Conservation (phyloP, 768 basidiomycete species). For the Candolleomyces efflorescens region DNA sequence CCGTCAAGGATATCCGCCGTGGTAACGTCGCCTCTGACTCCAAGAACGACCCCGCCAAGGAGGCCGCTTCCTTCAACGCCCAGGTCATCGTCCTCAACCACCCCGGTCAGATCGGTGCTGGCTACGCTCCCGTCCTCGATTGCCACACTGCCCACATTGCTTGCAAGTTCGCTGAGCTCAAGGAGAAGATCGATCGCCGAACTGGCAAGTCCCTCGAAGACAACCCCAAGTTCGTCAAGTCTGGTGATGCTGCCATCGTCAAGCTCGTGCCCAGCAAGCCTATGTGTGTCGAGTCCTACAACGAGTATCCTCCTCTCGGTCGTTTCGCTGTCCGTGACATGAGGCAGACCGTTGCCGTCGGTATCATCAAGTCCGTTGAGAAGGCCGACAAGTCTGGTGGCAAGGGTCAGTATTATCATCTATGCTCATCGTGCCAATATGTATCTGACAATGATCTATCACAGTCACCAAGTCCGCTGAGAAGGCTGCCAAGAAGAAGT, state of each 20-base stretch:
- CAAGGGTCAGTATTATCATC: slow-evolving; percentile 42
- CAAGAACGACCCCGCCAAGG: slow-evolving; percentile 99
- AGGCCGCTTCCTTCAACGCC: slow-evolving; percentile 98
- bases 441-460: too few relatives aligned
- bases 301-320: slow-evolving; percentile 98
- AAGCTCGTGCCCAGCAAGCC: slow-evolving; percentile 96
- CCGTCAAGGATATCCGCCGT: slow-evolving; percentile 99
- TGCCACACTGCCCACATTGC: slow-evolving; percentile 99
- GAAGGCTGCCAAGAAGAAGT: slow-evolving; percentile 96
- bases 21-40: slow-evolving; percentile 99
- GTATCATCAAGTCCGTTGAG: slow-evolving; percentile 97
- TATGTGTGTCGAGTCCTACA: slow-evolving; percentile 80
- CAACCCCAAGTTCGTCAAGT: slow-evolving; percentile 97
- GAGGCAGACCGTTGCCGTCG: slow-evolving; percentile 98
- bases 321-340: slow-evolving; percentile 99
- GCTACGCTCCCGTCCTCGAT: slow-evolving; percentile 98
- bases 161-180: slow-evolving; percentile 97
- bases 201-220: slow-evolving; percentile 90
- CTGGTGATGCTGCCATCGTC: slow-evolving; percentile 98
- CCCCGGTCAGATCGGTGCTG: slow-evolving; percentile 99
- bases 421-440: too few relatives aligned
- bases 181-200: slow-evolving; percentile 99
- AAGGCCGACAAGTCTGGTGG: slow-evolving; percentile 88
- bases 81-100: slow-evolving; percentile 99
- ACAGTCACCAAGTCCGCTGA: slow-evolving; percentile 85